A percentile compares a stretch with the other conserved stretches of the same genome.
Conservation (phyloP, 441 rosid genomes). For the Adansonia gregorii region DNA sequence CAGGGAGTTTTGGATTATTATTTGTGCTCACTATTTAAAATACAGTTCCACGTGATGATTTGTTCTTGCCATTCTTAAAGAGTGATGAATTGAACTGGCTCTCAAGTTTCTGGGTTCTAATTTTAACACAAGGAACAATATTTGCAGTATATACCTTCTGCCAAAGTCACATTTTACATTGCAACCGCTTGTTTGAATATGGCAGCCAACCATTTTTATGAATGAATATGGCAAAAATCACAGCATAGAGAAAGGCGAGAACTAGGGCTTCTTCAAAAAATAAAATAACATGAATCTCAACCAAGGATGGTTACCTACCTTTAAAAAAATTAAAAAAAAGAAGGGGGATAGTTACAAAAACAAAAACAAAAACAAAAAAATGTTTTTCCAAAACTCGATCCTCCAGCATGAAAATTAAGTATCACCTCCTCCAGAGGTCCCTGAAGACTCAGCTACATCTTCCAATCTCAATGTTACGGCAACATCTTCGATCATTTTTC, state of each 20-base stretch:
- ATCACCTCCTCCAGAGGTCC: slow-evolving; percentile 40
- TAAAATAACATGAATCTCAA: slow-evolving; percentile 13
- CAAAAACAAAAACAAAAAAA: background rate
- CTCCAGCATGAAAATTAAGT: slow-evolving; percentile 20
- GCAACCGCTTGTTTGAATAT: too few relatives aligned
- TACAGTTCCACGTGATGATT: background rate
- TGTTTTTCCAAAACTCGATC: background rate
- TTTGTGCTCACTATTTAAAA: background rate
- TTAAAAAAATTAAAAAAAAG: too few relatives aligned
- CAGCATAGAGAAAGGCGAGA: too few relatives aligned
- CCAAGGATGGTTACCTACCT: background rate
- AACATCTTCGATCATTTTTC: slow-evolving; percentile 54
- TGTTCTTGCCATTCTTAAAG: background rate
- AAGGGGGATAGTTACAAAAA: slow-evolving; percentile 20
- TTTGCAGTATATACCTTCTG: background rate
- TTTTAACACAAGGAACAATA: slow-evolving; percentile 2
- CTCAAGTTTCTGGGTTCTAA: background rate
- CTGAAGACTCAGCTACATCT: slow-evolving; percentile 50
- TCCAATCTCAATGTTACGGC: slow-evolving; percentile 36
- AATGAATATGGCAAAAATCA: too few relatives aligned
- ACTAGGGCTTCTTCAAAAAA: background rate
- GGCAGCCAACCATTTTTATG: too few relatives aligned
- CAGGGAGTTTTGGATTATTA: background rate
- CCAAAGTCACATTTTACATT: background rate
- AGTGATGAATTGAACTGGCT: slow-evolving; percentile 1